Conservation (phyloP, 129 eudicot species). For the Flaveria trinervia region DNA sequence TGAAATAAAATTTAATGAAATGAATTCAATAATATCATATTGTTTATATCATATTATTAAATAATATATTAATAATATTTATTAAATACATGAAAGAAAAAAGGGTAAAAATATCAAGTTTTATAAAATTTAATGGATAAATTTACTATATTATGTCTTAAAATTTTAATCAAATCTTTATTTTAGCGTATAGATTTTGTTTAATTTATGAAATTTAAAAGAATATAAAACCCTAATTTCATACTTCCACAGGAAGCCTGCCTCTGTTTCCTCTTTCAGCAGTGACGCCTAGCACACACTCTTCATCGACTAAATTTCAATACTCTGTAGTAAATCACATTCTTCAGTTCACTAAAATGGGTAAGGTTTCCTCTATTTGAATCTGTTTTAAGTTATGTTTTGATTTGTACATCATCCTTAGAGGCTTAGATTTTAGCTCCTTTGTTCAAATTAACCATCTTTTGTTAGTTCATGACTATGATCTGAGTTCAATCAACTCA, state of each 20-base stretch:
- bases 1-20: no score
- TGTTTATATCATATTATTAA: no score
- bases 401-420: background rate
- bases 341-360: conserved; percentile 4
- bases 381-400: background rate
- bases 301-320: background rate
- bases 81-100: no score
- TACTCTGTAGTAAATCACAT: background rate
- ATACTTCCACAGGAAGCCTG: background rate
- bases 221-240: background rate
- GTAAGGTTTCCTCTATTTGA: conserved; percentile 5
- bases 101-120: no score
- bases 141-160: no score
- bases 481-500: background rate
- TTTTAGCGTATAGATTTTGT: no score
- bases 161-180: no score
- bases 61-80: no score
- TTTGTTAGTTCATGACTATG: background rate
- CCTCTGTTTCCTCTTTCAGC: background rate
- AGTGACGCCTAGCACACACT: background rate
- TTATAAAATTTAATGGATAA: no score
- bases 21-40: no score
- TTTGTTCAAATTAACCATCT: background rate
- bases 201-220: background rate
- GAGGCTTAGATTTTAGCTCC: background rate